Evolutionary conservation across 768 basidiomycete species (phyloP).

Genomic region (Flagelloscypha sp.): DNA sequence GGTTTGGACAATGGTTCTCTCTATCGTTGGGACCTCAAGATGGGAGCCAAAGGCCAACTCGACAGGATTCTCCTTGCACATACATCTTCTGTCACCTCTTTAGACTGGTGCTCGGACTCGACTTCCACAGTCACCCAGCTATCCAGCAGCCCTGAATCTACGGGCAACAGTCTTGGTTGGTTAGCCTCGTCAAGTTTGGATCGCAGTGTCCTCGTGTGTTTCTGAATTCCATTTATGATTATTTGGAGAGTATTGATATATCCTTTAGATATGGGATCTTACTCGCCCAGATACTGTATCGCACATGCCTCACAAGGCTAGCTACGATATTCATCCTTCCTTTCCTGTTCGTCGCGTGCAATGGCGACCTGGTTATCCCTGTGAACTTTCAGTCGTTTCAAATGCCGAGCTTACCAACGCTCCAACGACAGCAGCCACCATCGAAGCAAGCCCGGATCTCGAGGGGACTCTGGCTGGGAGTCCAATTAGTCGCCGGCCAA

Average conservation of each 20-base stretch:
- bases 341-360: constrained; percentile 65
- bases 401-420: constrained; percentile 38
- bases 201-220: constrained; percentile 65
- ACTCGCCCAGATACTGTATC: constrained; percentile 30
- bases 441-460: constrained; percentile 10
- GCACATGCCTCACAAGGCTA: constrained; percentile 55
- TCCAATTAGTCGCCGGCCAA: too few species aligned
- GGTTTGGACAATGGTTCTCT: constrained; percentile 67
- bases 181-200: constrained; percentile 75
- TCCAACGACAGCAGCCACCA: constrained; percentile 1
- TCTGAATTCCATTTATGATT: constrained; percentile 5
- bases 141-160: constrained; percentile 15
- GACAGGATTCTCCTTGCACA: constrained; percentile 73
- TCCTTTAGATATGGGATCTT: constrained; percentile 65
- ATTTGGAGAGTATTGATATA: constrained; percentile 2
- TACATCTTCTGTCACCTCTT: constrained; percentile 56
- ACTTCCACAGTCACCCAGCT: constrained; percentile 13
- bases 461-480: constrained; percentile 9
- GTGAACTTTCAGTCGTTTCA: constrained; percentile 68
- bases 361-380: constrained; percentile 73
- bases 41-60: constrained; percentile 65
- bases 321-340: constrained; percentile 65
- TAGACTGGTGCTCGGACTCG: constrained; percentile 58
- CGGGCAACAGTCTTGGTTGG: constrained; percentile 50
- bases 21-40: constrained; percentile 74